phyloP scores from a whole-genome alignment of 2,329 filamentous ascomycete genomes.

The Cercospora sp. region DNA sequence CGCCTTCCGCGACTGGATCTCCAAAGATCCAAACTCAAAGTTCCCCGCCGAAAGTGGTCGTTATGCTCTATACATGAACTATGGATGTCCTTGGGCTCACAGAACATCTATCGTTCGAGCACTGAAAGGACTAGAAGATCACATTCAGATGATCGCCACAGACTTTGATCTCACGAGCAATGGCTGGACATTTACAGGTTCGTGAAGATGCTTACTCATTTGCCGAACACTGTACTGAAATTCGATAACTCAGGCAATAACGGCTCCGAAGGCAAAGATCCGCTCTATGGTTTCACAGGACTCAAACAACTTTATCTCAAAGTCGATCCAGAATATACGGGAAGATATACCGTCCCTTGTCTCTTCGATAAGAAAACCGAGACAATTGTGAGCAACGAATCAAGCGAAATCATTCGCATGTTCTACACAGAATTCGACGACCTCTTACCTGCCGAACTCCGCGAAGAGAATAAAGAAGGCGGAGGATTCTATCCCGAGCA shows the following conservation, averaged over 20 bases:
- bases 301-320: conserved; percentile 73
- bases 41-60: conserved; percentile 62
- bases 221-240: no score
- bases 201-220: no score
- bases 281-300: conserved; percentile 65
- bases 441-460: conserved; percentile 52
- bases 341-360: conserved; percentile 79
- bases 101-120: conserved; percentile 50
- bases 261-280: conserved; percentile 57
- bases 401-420: conserved; percentile 88
- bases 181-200: conserved; percentile 72
- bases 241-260: conserved; percentile 45
- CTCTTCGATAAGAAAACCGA: conserved; percentile 67
- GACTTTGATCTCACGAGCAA: conserved; percentile 43
- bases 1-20: conserved; percentile 58
- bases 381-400: conserved; percentile 85
- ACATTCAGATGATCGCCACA: conserved; percentile 52
- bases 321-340: conserved; percentile 65
- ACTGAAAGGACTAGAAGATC: conserved; percentile 53
- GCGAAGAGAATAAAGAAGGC: conserved; percentile 52
- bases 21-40: conserved; percentile 50
- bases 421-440: conserved; percentile 76
- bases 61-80: conserved; percentile 62
- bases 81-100: conserved; percentile 65
- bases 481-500: conserved; percentile 68